phyloP scores from a whole-genome alignment of 1,284 basidiomycete genomes.

The Heterobasidion parviporum region DNA sequence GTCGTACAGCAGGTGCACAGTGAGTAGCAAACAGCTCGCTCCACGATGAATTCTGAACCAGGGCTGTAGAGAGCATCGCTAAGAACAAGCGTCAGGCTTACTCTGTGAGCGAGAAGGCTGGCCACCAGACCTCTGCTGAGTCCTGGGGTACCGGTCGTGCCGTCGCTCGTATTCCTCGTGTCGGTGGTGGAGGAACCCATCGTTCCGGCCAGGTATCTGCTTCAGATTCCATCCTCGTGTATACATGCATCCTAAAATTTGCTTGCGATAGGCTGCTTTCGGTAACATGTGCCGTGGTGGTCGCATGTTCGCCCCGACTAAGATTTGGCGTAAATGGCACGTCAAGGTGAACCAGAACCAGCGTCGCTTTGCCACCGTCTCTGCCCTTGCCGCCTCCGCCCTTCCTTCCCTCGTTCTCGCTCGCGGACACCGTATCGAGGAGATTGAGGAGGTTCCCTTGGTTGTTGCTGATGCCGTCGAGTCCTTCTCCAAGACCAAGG shows the following conservation, averaged over 20 bases:
- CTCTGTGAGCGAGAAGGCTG: constrained; percentile 95
- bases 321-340: constrained; percentile 99
- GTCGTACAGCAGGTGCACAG: constrained; percentile 98
- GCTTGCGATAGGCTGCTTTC: constrained; percentile 74
- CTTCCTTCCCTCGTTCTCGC: constrained; percentile 98
- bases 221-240: neutral
- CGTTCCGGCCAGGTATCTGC: constrained; percentile 84
- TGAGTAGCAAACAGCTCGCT: constrained; percentile 37
- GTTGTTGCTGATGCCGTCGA: constrained; percentile 80
- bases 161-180: constrained; percentile 99
- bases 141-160: constrained; percentile 99
- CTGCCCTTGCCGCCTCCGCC: constrained; percentile 95
- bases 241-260: neutral
- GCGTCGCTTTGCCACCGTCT: constrained; percentile 96
- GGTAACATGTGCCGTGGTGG: constrained; percentile 99
- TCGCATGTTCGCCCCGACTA: constrained; percentile 99
- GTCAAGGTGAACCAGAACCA: constrained; percentile 99
- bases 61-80: constrained; percentile 80
- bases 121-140: constrained; percentile 97
- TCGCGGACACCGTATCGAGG: constrained; percentile 98
- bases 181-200: constrained; percentile 97
- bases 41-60: neutral
- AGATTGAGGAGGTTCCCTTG: constrained; percentile 95
- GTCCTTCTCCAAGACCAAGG: constrained; percentile 94
- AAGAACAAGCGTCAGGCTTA: constrained; percentile 99